A percentile compares a stretch with the other conserved stretches of the same genome.
Conservation (phyloP, 371 early-diverging fungal species). For the Nematocida displodere region DNA sequence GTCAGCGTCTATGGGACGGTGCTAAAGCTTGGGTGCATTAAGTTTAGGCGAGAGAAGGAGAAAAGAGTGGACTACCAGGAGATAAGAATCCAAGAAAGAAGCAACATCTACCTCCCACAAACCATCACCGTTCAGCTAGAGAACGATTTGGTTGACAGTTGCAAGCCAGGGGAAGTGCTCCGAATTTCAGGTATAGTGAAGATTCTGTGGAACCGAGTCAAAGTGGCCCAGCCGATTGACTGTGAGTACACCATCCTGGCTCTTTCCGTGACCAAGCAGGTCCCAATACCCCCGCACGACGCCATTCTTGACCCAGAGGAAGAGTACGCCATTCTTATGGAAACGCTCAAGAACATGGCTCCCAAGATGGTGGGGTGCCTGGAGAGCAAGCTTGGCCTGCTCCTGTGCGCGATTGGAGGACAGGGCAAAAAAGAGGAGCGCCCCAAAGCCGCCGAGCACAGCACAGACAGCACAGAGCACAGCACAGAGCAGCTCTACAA, state of each 20-base stretch:
- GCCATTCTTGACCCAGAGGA: not conserved
- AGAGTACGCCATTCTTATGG: slow-evolving; percentile 43
- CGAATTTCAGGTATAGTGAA: slow-evolving; percentile 54
- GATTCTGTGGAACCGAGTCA: slow-evolving; percentile 52
- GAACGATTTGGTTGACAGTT: slow-evolving; percentile 53
- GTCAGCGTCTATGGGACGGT: slow-evolving; percentile 60
- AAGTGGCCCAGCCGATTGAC: slow-evolving; percentile 44
- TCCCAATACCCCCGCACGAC: not conserved
- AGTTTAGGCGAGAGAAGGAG: slow-evolving; percentile 52
- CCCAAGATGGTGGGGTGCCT: slow-evolving; percentile 52
- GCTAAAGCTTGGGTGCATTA: slow-evolving; percentile 50
- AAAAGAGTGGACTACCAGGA: slow-evolving; percentile 46
- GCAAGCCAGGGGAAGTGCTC: slow-evolving; percentile 58
- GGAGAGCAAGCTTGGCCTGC: slow-evolving; percentile 58
- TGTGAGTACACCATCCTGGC: slow-evolving; percentile 53
- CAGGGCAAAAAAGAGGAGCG: not conserved
- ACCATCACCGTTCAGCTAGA: slow-evolving; percentile 58
- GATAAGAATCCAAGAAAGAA: slow-evolving; percentile 45
- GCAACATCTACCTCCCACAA: slow-evolving; percentile 56
- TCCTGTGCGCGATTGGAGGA: slow-evolving; percentile 55
- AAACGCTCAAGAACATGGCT: slow-evolving; percentile 53
- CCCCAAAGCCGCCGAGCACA: not conserved
- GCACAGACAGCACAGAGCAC: not conserved
- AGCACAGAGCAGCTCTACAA: slow-evolving; percentile 36
- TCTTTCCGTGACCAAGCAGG: slow-evolving; percentile 43